phyloP scores from a whole-genome alignment of 768 basidiomycete genomes.

The Russula brevipes region DNA sequence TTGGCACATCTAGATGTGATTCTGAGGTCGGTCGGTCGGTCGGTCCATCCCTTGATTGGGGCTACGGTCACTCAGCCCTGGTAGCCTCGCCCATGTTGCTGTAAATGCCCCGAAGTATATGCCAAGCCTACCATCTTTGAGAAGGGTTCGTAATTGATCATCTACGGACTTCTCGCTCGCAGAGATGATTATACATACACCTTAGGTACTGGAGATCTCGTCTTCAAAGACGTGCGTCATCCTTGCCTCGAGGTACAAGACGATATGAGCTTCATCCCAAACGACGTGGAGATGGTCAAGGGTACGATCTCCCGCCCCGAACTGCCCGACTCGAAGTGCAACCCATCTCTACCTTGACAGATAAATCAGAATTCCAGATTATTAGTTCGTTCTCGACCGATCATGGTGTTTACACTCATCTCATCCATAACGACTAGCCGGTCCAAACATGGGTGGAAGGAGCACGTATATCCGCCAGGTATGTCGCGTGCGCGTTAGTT shows the following conservation, averaged over 20 bases:
- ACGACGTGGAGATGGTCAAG: slow-evolving; percentile 93
- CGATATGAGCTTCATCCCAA: slow-evolving; percentile 90
- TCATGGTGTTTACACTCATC: neutral
- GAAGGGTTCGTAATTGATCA: slow-evolving; percentile 48
- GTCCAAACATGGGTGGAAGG: slow-evolving; percentile 99
- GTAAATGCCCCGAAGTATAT: slow-evolving; percentile 78
- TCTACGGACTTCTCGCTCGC: neutral
- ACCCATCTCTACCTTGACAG: slow-evolving; percentile 34
- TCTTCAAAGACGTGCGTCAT: slow-evolving; percentile 84
- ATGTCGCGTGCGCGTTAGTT: neutral
- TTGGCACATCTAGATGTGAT: slow-evolving; percentile 92
- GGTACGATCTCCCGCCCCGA: slow-evolving; percentile 36
- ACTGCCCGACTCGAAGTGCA: neutral
- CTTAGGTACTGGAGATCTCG: slow-evolving; percentile 79
- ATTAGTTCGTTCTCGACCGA: slow-evolving; percentile 63
- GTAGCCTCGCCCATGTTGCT: slow-evolving; percentile 88
- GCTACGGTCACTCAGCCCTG: neutral
- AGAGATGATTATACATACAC: neutral
- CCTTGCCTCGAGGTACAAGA: slow-evolving; percentile 97
- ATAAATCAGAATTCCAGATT: slow-evolving; percentile 88
- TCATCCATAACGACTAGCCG: slow-evolving; percentile 45
- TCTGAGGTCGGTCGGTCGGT: slow-evolving; percentile 54
- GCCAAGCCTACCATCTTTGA: slow-evolving; percentile 77
- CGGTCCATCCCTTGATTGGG: neutral
- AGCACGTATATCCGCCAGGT: slow-evolving; percentile 94